Evolutionary conservation across 352 stramenopile species (phyloP).

Genomic region (Globisporangium apiculatum): DNA sequence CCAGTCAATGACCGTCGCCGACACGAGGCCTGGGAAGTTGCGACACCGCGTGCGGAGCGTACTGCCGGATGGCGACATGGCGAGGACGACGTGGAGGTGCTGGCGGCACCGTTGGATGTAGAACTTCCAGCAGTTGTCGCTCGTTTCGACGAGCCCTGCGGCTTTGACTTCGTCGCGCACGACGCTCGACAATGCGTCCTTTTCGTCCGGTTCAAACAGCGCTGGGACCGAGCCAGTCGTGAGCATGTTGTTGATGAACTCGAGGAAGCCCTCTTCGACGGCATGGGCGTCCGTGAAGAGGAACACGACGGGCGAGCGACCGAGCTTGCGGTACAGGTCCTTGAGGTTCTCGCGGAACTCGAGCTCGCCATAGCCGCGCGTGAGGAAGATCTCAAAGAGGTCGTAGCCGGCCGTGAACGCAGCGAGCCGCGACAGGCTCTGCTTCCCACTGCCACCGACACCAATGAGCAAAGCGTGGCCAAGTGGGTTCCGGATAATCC

Average conservation of each 20-base stretch:
- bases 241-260: conserved; percentile 98
- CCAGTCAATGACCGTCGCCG: conserved; percentile 93
- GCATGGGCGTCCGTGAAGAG: conserved; percentile 95
- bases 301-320: conserved; percentile 88
- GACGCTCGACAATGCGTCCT: conserved; percentile 72
- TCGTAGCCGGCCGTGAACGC: conserved; percentile 91
- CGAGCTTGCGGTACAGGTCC: conserved; percentile 88
- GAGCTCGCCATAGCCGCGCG: conserved; percentile 88
- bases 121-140: conserved; percentile 92
- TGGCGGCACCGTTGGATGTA: conserved; percentile 92
- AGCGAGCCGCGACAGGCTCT: conserved; percentile 89
- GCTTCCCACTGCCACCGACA: conserved; percentile 92
- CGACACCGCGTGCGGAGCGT: conserved; percentile 91
- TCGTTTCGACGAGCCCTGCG: conserved; percentile 84
- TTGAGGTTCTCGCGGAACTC: conserved; percentile 95
- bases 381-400: conserved; percentile 93
- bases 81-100: conserved; percentile 92
- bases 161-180: conserved; percentile 89
- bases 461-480: conserved; percentile 93
- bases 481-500: conserved; percentile 89
- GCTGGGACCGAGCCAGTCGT: conserved; percentile 92
- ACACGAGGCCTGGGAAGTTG: conserved; percentile 93
- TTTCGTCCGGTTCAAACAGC: conserved; percentile 91
- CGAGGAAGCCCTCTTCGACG: conserved; percentile 94
- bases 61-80: conserved; percentile 92